Conservation (phyloP, 2,329 filamentous ascomycete genomes). For the Pyrenochaeta sp. region DNA sequence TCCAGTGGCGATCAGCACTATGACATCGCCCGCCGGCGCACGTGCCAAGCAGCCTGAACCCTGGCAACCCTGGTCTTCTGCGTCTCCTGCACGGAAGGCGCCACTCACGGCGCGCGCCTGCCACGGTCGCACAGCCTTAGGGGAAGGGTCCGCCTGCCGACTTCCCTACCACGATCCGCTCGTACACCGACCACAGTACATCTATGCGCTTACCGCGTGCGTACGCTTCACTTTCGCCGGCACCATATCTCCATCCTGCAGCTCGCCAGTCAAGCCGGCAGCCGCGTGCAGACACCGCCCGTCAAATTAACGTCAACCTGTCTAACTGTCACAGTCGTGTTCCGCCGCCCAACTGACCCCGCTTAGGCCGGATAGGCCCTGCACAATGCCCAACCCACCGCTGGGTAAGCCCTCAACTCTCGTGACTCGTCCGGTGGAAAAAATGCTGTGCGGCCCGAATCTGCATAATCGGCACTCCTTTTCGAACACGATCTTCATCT, state of each 20-base stretch:
- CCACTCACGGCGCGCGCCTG: constrained; percentile 1
- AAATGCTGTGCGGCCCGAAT: constrained; percentile 19
- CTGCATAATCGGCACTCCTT: constrained; percentile 2
- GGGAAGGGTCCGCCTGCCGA: not conserved
- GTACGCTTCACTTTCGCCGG: not conserved
- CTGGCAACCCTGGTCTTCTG: too few relatives aligned
- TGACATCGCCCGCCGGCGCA: not conserved
- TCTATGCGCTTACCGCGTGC: not conserved
- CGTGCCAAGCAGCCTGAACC: not conserved
- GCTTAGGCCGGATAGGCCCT: constrained; percentile 18
- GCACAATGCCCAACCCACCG: constrained; percentile 19
- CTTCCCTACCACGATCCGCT: not conserved
- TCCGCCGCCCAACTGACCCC: constrained; percentile 18
- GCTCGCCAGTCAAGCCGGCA: not conserved
- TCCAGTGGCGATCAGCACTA: constrained; percentile 1
- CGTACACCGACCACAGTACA: too few relatives aligned
- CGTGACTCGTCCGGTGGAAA: constrained; percentile 20
- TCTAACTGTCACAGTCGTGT: constrained; percentile 11
- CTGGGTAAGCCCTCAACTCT: constrained; percentile 10
- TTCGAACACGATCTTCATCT: constrained; percentile 24
- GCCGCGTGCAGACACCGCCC: constrained; percentile 11
- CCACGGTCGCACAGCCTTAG: not conserved
- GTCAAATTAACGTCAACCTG: constrained; percentile 14
- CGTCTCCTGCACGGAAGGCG: not conserved
- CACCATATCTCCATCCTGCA: not conserved